Base-by-base conservation (phyloP, 2,329 filamentous ascomycete species). In the Blumeriella jaapii region DNA sequence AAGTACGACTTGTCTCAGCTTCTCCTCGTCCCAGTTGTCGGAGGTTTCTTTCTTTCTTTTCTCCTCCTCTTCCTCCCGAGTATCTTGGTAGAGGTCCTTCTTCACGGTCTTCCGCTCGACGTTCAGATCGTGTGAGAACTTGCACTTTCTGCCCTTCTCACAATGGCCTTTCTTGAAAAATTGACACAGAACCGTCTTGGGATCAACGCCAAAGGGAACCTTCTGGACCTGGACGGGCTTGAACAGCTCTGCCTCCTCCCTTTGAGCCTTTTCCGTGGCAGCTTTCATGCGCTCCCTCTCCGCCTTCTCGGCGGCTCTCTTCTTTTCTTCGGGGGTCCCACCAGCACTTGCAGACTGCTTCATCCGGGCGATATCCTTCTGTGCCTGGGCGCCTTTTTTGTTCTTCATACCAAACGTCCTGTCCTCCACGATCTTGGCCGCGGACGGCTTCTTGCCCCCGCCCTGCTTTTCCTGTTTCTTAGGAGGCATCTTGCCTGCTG, bases 351-450 rank as follows among this genome's bases (percentile, higher is more conserved):
- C 71, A 52, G 86, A 80, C 29, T 78, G 71, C 49, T 78, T 65
- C 59, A 98, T 74, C 53, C 86, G 82, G 40, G 82, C 79, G 57
- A 98, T 96, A 50, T 87, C 76, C 62, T 78, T 93, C 64, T 96
- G 84, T 36, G 86, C 89, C 34, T 75, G 78, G 38, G 76, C 81
- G 50, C 91, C 91, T 70, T 95, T 98, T 69, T 98, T 98, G 59
- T 98, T 98, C 67, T 98, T 98, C 91, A 98, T 96, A 53, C 91
- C 91, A 69, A 98, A 98, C 31, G 91, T 94, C 66, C 89, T 91
- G 68, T 98, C 91, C 45, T 91, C 85, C 45, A 86, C 82, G 28
- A 68, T 37, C 40, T 64, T 52, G 40, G 64, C 59, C 14, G 64
- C 57, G 37, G 64, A 59, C 63, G 71, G 73, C 63, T 76, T 76